Conservation (phyloP, 345 rosid genomes). For the Draba incana region DNA sequence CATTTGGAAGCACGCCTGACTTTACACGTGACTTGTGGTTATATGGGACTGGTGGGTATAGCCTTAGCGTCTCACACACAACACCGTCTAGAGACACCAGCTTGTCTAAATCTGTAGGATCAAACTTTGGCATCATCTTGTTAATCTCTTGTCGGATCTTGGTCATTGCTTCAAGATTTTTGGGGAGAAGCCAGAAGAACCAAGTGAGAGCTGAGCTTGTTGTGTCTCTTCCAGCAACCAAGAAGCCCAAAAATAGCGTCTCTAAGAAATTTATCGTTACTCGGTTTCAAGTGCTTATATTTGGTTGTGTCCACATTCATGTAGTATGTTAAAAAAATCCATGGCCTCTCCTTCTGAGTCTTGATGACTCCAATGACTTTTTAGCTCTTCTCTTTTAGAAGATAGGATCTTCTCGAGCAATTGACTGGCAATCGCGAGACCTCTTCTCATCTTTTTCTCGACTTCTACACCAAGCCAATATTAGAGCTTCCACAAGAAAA, state of each 20-base stretch:
- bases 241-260: constrained; percentile 46
- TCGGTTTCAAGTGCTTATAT: background rate
- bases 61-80: constrained; percentile 43
- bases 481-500: constrained; percentile 44
- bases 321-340: constrained; percentile 46
- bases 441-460: constrained; percentile 44
- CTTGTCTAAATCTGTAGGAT: constrained; percentile 9
- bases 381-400: constrained; percentile 36
- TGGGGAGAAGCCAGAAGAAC: constrained; percentile 53
- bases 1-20: constrained; percentile 46
- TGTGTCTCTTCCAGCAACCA: constrained; percentile 51
- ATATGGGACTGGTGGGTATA: constrained; percentile 45
- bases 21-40: constrained; percentile 28
- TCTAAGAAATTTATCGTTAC: constrained; percentile 46
- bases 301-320: too few species aligned
- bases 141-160: constrained; percentile 50
- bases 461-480: constrained; percentile 38
- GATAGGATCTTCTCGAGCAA: constrained; percentile 21
- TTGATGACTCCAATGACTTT: background rate
- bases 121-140: constrained; percentile 2
- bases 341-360: constrained; percentile 17
- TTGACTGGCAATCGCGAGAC: constrained; percentile 8
- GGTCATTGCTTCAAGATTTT: constrained; percentile 40
- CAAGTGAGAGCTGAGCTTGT: constrained; percentile 42
- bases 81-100: constrained; percentile 44